Evolutionary conservation across 345 rosid genomes (phyloP).

Genomic region (Syzygium oleosum): DNA sequence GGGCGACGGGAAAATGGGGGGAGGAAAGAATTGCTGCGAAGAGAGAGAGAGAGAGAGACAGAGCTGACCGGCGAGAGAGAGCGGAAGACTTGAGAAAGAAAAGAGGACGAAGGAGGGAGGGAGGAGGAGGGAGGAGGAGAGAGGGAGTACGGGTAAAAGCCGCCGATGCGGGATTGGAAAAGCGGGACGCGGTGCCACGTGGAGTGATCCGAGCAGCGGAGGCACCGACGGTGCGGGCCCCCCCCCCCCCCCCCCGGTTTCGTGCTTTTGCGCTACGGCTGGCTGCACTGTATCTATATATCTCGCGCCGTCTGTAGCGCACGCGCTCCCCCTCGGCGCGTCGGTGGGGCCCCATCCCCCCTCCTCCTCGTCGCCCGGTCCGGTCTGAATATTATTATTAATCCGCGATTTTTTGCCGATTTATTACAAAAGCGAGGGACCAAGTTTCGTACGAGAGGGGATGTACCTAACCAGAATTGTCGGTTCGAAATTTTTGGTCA

Average conservation of each 20-base stretch:
- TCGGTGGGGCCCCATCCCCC: neutral
- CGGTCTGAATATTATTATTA: too few relatives aligned
- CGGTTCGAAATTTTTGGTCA: neutral
- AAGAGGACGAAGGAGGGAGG: neutral
- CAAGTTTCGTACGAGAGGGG: neutral
- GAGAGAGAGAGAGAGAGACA: neutral
- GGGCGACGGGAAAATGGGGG: neutral
- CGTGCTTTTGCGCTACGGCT: neutral
- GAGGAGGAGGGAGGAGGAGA: neutral
- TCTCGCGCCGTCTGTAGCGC: too few relatives aligned
- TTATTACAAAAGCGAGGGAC: too few relatives aligned
- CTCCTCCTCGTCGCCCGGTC: neutral
- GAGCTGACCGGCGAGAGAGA: neutral
- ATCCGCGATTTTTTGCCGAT: too few relatives aligned
- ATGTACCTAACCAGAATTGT: neutral
- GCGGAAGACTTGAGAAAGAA: neutral
- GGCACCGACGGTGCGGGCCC: neutral
- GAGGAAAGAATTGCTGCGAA: neutral
- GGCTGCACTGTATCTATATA: neutral
- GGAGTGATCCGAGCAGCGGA: neutral
- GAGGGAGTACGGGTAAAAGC: neutral
- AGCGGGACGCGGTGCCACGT: neutral
- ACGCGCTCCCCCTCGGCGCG: neutral
- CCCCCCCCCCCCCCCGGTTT: too few relatives aligned
- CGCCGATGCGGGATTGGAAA: neutral